Evolutionary conservation across 1,284 basidiomycete genomes (phyloP).

Genomic region (Lentinus polychrous): DNA sequence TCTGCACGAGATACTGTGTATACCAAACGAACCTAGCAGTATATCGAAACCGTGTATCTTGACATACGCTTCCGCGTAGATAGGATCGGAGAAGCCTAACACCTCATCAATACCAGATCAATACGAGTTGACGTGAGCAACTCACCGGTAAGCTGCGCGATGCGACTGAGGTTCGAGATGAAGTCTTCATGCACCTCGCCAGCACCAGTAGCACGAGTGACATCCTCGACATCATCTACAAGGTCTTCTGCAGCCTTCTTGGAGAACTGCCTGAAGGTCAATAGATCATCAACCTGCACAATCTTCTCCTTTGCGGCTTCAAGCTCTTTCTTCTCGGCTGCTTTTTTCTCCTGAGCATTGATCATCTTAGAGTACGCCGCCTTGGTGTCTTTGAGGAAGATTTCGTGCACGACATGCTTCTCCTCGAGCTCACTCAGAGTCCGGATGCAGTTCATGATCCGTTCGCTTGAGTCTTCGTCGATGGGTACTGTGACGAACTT

Average conservation of each 20-base stretch:
- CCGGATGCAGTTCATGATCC: slow-evolving; percentile 95
- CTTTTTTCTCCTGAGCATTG: slow-evolving; percentile 86
- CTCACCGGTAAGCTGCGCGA: slow-evolving; percentile 89
- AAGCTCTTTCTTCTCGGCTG: slow-evolving; percentile 79
- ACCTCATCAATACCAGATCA: neutral
- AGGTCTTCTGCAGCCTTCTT: slow-evolving; percentile 83
- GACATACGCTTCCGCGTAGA: slow-evolving; percentile 97
- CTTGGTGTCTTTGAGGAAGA: slow-evolving; percentile 93
- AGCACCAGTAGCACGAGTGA: slow-evolving; percentile 86
- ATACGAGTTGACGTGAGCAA: slow-evolving; percentile 3
- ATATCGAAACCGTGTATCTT: slow-evolving; percentile 99
- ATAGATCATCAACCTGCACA: slow-evolving; percentile 90
- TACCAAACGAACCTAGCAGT: slow-evolving; percentile 56
- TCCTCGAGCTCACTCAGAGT: slow-evolving; percentile 77
- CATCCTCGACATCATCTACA: slow-evolving; percentile 82
- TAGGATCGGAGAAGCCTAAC: slow-evolving; percentile 93
- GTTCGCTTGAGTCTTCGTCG: slow-evolving; percentile 96
- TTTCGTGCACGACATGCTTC: slow-evolving; percentile 61
- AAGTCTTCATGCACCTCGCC: slow-evolving; percentile 89
- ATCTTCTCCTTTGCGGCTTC: slow-evolving; percentile 69
- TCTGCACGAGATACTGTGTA: neutral
- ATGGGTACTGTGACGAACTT: slow-evolving; percentile 92
- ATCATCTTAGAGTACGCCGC: slow-evolving; percentile 95
- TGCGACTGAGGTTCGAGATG: slow-evolving; percentile 91
- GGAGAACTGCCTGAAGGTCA: slow-evolving; percentile 91